A percentile compares a stretch with the other conserved stretches of the same genome.
Conservation (phyloP, 2,329 filamentous ascomycete genomes). For the Sarocladiaceae sp. region DNA sequence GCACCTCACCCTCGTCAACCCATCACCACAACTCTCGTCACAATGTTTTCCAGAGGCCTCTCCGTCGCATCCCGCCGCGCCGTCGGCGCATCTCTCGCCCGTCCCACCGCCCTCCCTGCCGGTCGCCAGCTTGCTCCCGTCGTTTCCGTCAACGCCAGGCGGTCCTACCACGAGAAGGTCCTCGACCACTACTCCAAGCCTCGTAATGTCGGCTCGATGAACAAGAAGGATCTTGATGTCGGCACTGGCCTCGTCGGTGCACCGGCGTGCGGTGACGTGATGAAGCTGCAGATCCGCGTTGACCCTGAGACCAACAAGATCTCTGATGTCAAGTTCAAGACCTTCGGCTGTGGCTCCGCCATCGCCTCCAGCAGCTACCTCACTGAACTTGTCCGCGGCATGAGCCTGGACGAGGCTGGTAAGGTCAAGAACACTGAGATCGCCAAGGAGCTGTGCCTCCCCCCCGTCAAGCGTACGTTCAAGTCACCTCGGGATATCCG, state of each 20-base stretch:
- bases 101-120: constrained; percentile 24
- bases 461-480: constrained; percentile 75
- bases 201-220: constrained; percentile 50
- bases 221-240: constrained; percentile 74
- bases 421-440: constrained; percentile 97
- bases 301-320: constrained; percentile 85
- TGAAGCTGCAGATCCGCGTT: constrained; percentile 76
- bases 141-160: constrained; percentile 24
- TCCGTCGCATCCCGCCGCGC: constrained; percentile 30
- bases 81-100: constrained; percentile 19
- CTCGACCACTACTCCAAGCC: constrained; percentile 46
- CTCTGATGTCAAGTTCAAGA: constrained; percentile 96
- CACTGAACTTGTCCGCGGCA: constrained; percentile 89
- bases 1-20: not conserved
- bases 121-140: constrained; percentile 24
- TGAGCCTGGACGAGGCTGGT: constrained; percentile 87
- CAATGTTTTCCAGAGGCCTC: constrained; percentile 35
- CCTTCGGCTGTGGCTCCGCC: constrained; percentile 88
- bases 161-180: constrained; percentile 45
- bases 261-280: constrained; percentile 83
- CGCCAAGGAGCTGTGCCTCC: constrained; percentile 87
- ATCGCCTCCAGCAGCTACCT: constrained; percentile 94
- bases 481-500: not conserved
- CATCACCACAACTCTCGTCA: constrained; percentile 5
- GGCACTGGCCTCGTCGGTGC: constrained; percentile 88